Conservation (phyloP, 148 eudicot species). For the Rhododendron molle region DNA sequence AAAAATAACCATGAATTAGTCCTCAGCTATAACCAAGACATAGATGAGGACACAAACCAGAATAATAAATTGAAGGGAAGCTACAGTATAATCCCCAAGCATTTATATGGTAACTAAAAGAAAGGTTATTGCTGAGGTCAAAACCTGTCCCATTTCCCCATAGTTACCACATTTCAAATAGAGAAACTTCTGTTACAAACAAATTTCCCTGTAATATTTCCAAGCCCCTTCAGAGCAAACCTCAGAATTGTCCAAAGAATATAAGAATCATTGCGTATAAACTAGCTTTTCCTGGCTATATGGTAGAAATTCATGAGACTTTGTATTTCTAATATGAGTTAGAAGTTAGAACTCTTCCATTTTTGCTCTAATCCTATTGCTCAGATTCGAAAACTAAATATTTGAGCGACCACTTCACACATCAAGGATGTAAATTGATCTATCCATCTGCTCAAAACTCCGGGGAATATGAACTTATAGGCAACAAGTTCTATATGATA, state of each 20-base stretch:
- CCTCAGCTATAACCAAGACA: too few relatives aligned
- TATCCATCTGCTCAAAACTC: neutral
- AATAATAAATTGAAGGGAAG: neutral
- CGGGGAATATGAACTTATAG: neutral
- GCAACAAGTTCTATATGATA: neutral
- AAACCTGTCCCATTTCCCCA: neutral
- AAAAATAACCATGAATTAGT: too few relatives aligned
- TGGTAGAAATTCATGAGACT: neutral
- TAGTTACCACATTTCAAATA: neutral
- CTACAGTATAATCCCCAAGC: neutral
- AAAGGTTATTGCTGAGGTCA: neutral
- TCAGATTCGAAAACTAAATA: neutral
- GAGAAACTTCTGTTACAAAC: neutral
- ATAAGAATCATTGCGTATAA: neutral
- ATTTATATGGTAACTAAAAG: neutral
- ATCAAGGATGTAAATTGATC: neutral
- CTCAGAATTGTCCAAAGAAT: neutral
- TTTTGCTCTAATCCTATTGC: neutral
- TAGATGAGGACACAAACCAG: neutral
- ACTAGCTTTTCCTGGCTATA: neutral
- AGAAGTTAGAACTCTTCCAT: neutral
- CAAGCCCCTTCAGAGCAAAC: neutral
- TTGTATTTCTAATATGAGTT: neutral
- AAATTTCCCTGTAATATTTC: neutral
- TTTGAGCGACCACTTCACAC: neutral